A percentile compares a stretch with the other conserved stretches of the same genome.
Evolutionary conservation across 2,329 filamentous ascomycete genomes (phyloP).

Genomic region (Neonectria coccinea): DNA sequence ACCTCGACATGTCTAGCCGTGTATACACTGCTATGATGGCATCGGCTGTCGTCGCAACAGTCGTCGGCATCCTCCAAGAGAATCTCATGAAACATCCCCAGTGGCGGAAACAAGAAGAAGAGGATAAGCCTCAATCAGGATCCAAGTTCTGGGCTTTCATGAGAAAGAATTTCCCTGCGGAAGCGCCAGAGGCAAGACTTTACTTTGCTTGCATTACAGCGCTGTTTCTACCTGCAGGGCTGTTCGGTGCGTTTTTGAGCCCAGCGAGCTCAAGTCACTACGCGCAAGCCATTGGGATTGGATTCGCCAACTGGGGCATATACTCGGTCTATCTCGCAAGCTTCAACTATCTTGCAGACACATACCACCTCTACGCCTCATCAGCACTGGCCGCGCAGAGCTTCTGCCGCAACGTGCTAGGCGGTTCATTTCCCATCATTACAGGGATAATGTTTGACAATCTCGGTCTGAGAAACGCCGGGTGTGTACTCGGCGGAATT

Average conservation of each 20-base stretch:
- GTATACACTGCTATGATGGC: slow-evolving; percentile 80
- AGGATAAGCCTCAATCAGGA: slow-evolving; percentile 38
- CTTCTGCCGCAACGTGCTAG: slow-evolving; percentile 86
- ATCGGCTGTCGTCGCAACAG: slow-evolving; percentile 73
- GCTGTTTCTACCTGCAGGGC: slow-evolving; percentile 79
- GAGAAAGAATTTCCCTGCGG: slow-evolving; percentile 59
- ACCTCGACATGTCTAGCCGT: slow-evolving; percentile 75
- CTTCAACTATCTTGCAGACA: slow-evolving; percentile 93
- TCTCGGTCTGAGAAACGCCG: slow-evolving; percentile 77
- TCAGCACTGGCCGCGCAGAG: slow-evolving; percentile 88
- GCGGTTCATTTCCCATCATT: slow-evolving; percentile 83
- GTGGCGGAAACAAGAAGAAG: slow-evolving; percentile 44
- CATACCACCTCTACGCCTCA: slow-evolving; percentile 85
- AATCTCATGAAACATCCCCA: slow-evolving; percentile 64
- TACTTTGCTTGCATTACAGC: slow-evolving; percentile 86
- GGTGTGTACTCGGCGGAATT: slow-evolving; percentile 81
- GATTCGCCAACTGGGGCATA: slow-evolving; percentile 84
- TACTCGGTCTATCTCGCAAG: slow-evolving; percentile 88
- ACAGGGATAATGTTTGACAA: slow-evolving; percentile 78
- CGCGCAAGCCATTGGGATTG: slow-evolving; percentile 67
- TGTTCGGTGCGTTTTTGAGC: slow-evolving; percentile 65
- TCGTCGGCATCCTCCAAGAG: slow-evolving; percentile 79
- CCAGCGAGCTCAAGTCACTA: slow-evolving; percentile 44
- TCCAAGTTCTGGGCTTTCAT: slow-evolving; percentile 59
- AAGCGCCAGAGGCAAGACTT: slow-evolving; percentile 79